phyloP scores from a whole-genome alignment of 495 filamentous ascomycete genomes.

The Daldinia concentrica region DNA sequence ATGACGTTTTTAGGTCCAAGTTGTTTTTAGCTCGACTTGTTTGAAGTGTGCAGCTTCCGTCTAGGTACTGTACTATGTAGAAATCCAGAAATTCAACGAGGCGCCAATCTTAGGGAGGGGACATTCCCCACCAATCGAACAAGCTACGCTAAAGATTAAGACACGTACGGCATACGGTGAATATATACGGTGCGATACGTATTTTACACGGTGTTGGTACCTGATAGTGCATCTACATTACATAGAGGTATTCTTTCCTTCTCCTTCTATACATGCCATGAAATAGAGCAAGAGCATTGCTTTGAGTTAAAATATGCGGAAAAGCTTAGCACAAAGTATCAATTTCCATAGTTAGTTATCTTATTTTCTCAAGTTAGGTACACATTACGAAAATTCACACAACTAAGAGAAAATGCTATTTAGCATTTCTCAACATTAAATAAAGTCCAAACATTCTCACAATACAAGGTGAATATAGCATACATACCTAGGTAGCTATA shows the following conservation, averaged over 20 bases:
- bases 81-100: not conserved
- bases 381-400: not conserved
- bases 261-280: not conserved
- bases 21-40: slow-evolving; percentile 11
- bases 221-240: not conserved
- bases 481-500: too few species aligned
- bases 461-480: not conserved
- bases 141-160: slow-evolving; percentile 22
- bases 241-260: not conserved
- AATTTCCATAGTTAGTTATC: too few species aligned
- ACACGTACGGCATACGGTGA: slow-evolving; percentile 15
- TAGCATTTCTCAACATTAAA: not conserved
- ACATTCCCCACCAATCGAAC: slow-evolving; percentile 28
- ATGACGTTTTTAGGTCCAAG: slow-evolving; percentile 39
- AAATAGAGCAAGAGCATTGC: not conserved
- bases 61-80: not conserved
- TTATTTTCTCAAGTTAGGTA: too few species aligned
- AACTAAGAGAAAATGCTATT: too few species aligned
- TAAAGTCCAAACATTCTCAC: not conserved
- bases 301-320: not conserved
- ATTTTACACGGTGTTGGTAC: not conserved
- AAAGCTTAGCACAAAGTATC: not conserved
- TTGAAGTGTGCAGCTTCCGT: slow-evolving; percentile 24
- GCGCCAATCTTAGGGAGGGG: slow-evolving; percentile 1
- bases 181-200: slow-evolving; percentile 5